Evolutionary conservation across 768 basidiomycete species (phyloP).

Genomic region (Lactarius trivialis): DNA sequence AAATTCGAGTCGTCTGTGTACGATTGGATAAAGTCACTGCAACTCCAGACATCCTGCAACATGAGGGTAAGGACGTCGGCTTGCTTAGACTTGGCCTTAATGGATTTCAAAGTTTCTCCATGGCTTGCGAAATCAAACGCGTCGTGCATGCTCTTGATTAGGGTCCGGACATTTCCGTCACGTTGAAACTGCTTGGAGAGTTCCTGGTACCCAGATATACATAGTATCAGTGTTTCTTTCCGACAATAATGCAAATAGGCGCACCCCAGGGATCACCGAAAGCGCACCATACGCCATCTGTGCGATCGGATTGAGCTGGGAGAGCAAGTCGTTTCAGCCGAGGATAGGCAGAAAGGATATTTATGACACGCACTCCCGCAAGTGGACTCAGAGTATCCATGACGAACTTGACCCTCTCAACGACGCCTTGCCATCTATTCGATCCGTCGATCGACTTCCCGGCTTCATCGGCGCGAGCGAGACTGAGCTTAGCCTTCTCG

Average conservation of each 20-base stretch:
- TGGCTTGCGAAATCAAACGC: neutral
- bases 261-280: too few relatives aligned
- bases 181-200: neutral
- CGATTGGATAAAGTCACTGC: neutral
- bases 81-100: neutral
- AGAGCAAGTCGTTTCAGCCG: too few relatives aligned
- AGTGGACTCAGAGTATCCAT: too few relatives aligned
- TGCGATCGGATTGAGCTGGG: too few relatives aligned
- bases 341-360: too few relatives aligned
- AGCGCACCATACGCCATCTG: too few relatives aligned
- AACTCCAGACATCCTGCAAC: neutral
- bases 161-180: too few relatives aligned
- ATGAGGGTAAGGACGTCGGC: neutral
- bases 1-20: neutral
- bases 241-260: too few relatives aligned
- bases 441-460: too few relatives aligned
- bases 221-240: neutral
- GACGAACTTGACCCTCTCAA: too few relatives aligned
- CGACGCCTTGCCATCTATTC: too few relatives aligned
- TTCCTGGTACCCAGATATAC: neutral
- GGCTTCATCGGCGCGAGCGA: neutral
- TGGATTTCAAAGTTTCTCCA: neutral
- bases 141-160: neutral
- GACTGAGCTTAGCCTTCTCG: neutral
- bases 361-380: too few relatives aligned